Evolutionary conservation across 495 filamentous ascomycete genomes (phyloP).

Genomic region (Extremus antarcticus): DNA sequence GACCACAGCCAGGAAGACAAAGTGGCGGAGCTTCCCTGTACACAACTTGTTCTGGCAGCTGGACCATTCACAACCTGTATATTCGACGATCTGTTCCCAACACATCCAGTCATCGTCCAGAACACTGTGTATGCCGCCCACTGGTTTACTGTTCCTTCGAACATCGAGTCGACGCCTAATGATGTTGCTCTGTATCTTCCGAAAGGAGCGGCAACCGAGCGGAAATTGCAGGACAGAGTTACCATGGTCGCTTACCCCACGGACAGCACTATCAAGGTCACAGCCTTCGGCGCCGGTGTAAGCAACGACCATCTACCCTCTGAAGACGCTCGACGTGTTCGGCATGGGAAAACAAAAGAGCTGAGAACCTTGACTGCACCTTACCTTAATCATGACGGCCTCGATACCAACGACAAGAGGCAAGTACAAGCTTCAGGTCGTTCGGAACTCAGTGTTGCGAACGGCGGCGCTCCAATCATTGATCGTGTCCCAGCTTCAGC

Average conservation of each 20-base stretch:
- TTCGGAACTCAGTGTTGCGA: not conserved
- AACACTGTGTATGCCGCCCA: not conserved
- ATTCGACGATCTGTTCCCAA: not conserved
- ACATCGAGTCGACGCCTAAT: not conserved
- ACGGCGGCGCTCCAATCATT: slow-evolving; percentile 6
- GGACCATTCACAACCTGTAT: slow-evolving; percentile 9
- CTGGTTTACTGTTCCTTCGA: not conserved
- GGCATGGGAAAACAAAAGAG: not conserved
- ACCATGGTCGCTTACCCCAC: not conserved
- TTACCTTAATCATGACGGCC: not conserved
- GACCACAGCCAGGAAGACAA: not conserved
- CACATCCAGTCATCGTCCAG: not conserved
- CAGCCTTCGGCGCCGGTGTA: not conserved
- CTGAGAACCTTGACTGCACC: not conserved
- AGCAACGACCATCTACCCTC: not conserved
- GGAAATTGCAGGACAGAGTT: slow-evolving; percentile 3
- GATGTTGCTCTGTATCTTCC: slow-evolving; percentile 4
- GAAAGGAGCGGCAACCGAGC: not conserved
- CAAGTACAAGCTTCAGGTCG: not conserved
- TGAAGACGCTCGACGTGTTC: not conserved
- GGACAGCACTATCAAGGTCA: not conserved
- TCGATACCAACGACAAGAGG: not conserved
- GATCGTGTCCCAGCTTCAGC: slow-evolving; percentile 6
- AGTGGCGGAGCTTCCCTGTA: not conserved
- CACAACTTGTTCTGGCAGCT: slow-evolving; percentile 11